Evolutionary conservation across 352 stramenopile genomes (phyloP).

Genomic region (Aphanomyces euteiches): DNA sequence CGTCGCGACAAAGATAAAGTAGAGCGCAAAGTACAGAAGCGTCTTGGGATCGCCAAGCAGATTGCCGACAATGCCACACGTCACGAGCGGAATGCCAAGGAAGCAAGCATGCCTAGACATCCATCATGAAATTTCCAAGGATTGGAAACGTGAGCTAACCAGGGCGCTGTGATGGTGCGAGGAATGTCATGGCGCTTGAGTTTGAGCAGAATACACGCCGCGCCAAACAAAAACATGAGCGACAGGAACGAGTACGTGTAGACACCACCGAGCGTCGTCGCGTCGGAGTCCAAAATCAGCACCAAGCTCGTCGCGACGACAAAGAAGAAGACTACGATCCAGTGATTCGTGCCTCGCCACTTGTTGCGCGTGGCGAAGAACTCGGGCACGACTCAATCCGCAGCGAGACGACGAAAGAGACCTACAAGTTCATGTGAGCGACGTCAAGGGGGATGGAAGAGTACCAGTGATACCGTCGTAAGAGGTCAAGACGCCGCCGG

Average conservation of each 20-base stretch:
- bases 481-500: constrained; percentile 79
- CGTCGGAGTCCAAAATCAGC: constrained; percentile 69
- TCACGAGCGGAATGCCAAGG: constrained; percentile 63
- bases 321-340: constrained; percentile 82
- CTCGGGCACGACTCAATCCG: constrained; percentile 61
- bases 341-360: constrained; percentile 73
- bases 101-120: constrained; percentile 42
- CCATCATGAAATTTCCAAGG: too few species aligned
- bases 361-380: constrained; percentile 61
- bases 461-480: constrained; percentile 86
- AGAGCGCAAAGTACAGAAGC: constrained; percentile 77
- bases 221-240: constrained; percentile 89
- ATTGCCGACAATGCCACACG: constrained; percentile 59
- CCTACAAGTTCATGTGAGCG: not conserved
- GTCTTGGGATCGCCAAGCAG: constrained; percentile 64
- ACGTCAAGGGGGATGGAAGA: not conserved
- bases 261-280: constrained; percentile 80
- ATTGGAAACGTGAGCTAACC: constrained; percentile 38
- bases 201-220: constrained; percentile 90
- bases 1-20: constrained; percentile 62
- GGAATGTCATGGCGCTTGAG: constrained; percentile 88
- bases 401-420: constrained; percentile 70
- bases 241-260: constrained; percentile 90
- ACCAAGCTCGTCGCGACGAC: constrained; percentile 68
- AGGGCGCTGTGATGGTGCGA: constrained; percentile 80